Base-by-base conservation (phyloP, 495 filamentous ascomycete species). In the Clavariopsis aquatica region DNA sequence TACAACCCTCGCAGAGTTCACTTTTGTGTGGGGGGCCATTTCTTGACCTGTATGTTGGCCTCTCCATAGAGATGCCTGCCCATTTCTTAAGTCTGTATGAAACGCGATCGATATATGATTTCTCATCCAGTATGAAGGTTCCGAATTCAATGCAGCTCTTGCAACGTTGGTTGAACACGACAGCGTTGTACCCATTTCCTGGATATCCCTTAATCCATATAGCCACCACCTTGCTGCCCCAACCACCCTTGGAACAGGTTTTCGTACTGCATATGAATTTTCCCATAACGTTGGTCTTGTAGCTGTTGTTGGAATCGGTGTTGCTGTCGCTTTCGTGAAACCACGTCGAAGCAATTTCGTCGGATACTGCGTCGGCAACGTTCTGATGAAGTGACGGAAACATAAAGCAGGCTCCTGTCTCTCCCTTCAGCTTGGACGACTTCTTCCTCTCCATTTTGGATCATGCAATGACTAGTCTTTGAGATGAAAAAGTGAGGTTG, bases 61-160 rank as follows among this genome's bases (percentile, higher is more conserved):
- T 28, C 49, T 62, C 47, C 15, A 24, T 29, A 7, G 28, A 9
- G 28, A 62, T 24, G 28, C 49, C 58, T 12, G 60, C 60, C 60
- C 52, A 63, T 26, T 56, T 63, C 60, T 55, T 63, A 13, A 63
- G 23, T 51, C 60, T 63, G 19, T 63, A 63, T 34, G 60, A 24
- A 29, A 63, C 51, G 19, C 60, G 60, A 13, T 63, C 60, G 24
- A 63, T 36, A 49, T 63, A 63, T 20, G 52, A 63, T n/a, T 63
- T 15, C 51, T 63, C 38, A 26, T 63, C 51, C 15, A 63, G 31
- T 56, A 13, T 49, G 2, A 63, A 7, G 20, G 23, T 47, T 34
- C 52, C 60, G 20, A 63, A 43, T 29, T 22, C 22, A 24, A 34
- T 47, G 36, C 52, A 55, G 19, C 23, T 46, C 49, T 63, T 34